Conservation (phyloP, 2,329 filamentous ascomycete genomes). For the Ascochyta viciae-villosae region DNA sequence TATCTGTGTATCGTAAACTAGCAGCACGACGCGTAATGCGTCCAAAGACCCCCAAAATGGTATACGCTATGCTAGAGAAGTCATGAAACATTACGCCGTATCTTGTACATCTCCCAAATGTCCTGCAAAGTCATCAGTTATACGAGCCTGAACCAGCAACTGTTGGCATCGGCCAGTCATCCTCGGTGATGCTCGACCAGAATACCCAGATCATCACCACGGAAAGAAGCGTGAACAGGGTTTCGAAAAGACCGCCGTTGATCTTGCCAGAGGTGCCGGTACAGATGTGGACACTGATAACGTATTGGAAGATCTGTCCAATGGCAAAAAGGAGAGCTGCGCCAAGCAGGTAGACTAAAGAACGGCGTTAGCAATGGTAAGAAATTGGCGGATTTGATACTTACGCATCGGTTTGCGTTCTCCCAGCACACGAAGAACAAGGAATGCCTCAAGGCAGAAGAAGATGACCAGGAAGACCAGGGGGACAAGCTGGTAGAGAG, state of each 20-base stretch:
- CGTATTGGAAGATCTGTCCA: constrained; percentile 95
- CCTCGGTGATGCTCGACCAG: constrained; percentile 99
- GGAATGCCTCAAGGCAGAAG: constrained; percentile 80
- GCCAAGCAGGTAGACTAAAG: constrained; percentile 71
- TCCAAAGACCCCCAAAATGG: constrained; percentile 42
- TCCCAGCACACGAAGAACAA: constrained; percentile 85
- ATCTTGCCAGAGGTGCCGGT: constrained; percentile 82
- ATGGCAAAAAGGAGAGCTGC: constrained; percentile 85
- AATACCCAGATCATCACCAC: constrained; percentile 90
- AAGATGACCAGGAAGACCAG: constrained; percentile 88
- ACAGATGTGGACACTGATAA: constrained; percentile 90
- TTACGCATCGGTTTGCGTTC: constrained; percentile 87
- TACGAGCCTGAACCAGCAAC: constrained; percentile 50
- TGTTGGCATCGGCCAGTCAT: constrained; percentile 82
- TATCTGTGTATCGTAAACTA: constrained; percentile 42
- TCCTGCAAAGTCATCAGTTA: constrained; percentile 32
- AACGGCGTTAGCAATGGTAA: constrained; percentile 23
- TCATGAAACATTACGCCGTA: constrained; percentile 47
- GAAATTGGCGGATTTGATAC: constrained; percentile 36
- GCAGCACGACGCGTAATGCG: constrained; percentile 38
- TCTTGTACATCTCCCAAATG: constrained; percentile 28
- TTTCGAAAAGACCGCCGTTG: constrained; percentile 91
- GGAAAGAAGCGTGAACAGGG: constrained; percentile 85
- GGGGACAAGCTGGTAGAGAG: constrained; percentile 89
- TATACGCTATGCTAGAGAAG: constrained; percentile 50